phyloP scores from a whole-genome alignment of 371 early-diverging fungal genomes.

The Quaeritorhiza haematococci region DNA sequence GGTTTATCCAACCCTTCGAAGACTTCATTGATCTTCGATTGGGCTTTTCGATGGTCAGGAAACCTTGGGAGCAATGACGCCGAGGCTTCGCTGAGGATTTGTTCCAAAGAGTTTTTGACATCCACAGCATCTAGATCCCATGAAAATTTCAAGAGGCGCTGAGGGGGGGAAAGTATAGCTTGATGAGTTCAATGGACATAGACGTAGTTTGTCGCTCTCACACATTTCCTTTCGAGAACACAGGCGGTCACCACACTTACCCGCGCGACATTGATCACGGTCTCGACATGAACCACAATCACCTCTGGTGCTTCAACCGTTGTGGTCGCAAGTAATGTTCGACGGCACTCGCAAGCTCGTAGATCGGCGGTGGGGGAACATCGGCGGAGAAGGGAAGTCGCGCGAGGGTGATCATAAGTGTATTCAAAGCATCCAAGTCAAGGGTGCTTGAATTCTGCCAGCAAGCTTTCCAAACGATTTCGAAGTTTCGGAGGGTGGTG shows the following conservation, averaged over 20 bases:
- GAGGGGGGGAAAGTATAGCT: background rate
- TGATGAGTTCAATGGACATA: background rate
- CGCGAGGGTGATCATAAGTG: conserved; percentile 12
- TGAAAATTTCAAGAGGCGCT: conserved; percentile 20
- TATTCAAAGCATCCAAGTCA: background rate
- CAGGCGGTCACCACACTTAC: conserved; percentile 6
- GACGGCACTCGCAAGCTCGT: background rate
- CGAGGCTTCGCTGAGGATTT: conserved; percentile 5
- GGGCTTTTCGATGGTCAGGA: conserved; percentile 15
- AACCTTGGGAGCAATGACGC: background rate
- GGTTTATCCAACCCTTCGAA: conserved; percentile 23
- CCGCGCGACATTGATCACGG: conserved; percentile 14
- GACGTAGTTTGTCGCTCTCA: too few species aligned
- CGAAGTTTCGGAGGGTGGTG: too few species aligned
- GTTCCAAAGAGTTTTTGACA: conserved; percentile 10
- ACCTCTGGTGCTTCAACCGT: background rate
- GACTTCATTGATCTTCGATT: conserved; percentile 11
- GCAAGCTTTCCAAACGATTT: too few species aligned
- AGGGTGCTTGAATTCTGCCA: conserved; percentile 8
- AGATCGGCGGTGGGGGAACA: conserved; percentile 8
- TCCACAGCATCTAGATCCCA: conserved; percentile 12
- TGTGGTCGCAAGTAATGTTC: background rate
- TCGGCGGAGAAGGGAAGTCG: conserved; percentile 10
- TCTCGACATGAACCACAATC: conserved; percentile 1
- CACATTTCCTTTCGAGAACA: background rate